Evolutionary conservation across 352 stramenopile genomes (phyloP).

Genomic region (Albugo candida): DNA sequence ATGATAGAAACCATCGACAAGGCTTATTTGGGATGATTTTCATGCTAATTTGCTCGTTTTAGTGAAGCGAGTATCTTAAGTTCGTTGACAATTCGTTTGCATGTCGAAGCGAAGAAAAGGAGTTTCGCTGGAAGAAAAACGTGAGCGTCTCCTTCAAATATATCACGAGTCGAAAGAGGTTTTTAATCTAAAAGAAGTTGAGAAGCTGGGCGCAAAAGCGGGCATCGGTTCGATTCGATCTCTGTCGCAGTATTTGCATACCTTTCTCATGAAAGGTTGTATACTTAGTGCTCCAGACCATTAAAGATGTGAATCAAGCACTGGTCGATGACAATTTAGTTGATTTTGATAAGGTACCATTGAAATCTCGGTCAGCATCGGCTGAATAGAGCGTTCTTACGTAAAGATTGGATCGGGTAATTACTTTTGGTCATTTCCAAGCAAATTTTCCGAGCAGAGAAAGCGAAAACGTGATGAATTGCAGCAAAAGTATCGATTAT

Average conservation of each 20-base stretch:
- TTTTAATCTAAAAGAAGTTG: constrained; percentile 73
- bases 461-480: constrained; percentile 45
- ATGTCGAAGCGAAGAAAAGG: constrained; percentile 63
- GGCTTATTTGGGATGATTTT: too few species aligned
- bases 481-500: constrained; percentile 8
- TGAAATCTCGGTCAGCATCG: background rate
- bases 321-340: constrained; percentile 65
- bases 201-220: constrained; percentile 71
- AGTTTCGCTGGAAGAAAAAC: constrained; percentile 73
- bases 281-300: constrained; percentile 55
- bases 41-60: too few species aligned
- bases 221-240: constrained; percentile 31
- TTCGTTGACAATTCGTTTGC: too few species aligned
- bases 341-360: constrained; percentile 51
- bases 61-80: too few species aligned
- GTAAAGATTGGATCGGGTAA: constrained; percentile 62
- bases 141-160: constrained; percentile 61
- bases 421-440: constrained; percentile 80
- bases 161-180: constrained; percentile 76
- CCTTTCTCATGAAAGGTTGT: background rate
- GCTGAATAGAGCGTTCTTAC: background rate
- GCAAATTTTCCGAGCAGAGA: constrained; percentile 54
- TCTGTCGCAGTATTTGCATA: background rate
- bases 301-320: constrained; percentile 78
- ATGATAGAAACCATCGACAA: too few species aligned